phyloP scores from a whole-genome alignment of 495 filamentous ascomycete genomes.

The Pyrenula massariospora region DNA sequence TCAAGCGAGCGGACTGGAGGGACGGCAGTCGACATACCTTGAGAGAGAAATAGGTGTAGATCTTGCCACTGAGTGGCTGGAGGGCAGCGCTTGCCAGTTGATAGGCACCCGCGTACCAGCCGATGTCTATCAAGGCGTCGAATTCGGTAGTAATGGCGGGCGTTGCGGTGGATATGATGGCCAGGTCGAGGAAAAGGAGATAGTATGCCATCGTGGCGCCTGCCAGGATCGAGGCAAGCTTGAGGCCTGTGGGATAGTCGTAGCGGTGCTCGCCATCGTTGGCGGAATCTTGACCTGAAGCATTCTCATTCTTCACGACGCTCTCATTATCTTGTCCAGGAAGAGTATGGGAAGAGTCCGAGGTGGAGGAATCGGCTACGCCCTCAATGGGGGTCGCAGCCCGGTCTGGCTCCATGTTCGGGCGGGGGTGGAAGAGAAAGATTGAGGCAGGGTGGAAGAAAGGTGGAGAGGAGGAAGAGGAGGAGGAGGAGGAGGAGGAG shows the following conservation, averaged over 20 bases:
- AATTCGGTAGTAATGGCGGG: slow-evolving; percentile 60
- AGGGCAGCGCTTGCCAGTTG: slow-evolving; percentile 48
- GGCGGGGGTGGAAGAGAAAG: too few relatives aligned
- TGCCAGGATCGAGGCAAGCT: slow-evolving; percentile 27
- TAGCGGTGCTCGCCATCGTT: slow-evolving; percentile 11
- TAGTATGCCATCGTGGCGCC: slow-evolving; percentile 38
- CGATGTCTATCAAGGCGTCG: slow-evolving; percentile 48
- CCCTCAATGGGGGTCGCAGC: slow-evolving; percentile 8
- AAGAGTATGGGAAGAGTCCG: slow-evolving; percentile 12
- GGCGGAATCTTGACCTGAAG: slow-evolving; percentile 10
- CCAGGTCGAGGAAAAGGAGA: slow-evolving; percentile 40
- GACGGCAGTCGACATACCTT: slow-evolving; percentile 31
- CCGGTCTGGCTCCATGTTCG: slow-evolving; percentile 12
- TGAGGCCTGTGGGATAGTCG: slow-evolving; percentile 5
- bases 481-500: too few relatives aligned
- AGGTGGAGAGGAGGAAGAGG: too few relatives aligned
- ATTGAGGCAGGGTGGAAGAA: too few relatives aligned
- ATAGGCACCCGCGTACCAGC: slow-evolving; percentile 53
- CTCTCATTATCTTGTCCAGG: slow-evolving; percentile 11
- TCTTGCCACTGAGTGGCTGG: slow-evolving; percentile 49
- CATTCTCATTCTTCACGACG: slow-evolving; percentile 12
- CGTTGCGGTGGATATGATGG: too few relatives aligned
- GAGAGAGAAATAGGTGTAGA: slow-evolving; percentile 52
- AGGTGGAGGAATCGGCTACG: slow-evolving; percentile 10
- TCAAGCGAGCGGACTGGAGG: too few relatives aligned